Evolutionary conservation across 2,329 filamentous ascomycete genomes (phyloP).

Genomic region (Colletotrichum spaethianum): DNA sequence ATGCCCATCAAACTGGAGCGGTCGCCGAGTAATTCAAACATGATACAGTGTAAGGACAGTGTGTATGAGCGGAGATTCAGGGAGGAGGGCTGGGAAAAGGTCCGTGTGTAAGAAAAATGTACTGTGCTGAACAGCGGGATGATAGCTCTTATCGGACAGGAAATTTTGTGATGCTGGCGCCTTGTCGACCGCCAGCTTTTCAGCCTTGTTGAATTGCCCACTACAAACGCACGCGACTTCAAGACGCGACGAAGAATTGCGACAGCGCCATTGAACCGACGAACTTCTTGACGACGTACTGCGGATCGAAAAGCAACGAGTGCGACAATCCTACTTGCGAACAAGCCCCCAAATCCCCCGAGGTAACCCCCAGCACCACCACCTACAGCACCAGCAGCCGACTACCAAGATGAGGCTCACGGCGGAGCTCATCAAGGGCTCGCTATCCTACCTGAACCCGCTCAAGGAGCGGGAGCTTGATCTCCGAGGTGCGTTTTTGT

Average conservation of each 20-base stretch:
- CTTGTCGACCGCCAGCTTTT: slow-evolving; percentile 41
- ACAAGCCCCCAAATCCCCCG: not conserved
- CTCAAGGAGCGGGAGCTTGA: slow-evolving; percentile 99
- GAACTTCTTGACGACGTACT: not conserved
- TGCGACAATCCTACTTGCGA: not conserved
- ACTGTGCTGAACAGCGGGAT: slow-evolving; percentile 7
- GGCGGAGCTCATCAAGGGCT: slow-evolving; percentile 92
- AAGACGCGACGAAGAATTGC: slow-evolving; percentile 18
- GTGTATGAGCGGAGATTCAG: not conserved
- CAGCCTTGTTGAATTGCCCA: slow-evolving; percentile 34
- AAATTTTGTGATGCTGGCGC: slow-evolving; percentile 38
- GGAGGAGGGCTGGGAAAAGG: rapidly evolving
- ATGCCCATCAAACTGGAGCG: not conserved
- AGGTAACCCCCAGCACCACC: slow-evolving; percentile 35
- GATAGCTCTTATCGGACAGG: slow-evolving; percentile 35
- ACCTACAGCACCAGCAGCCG: slow-evolving; percentile 39
- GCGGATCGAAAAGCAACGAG: not conserved
- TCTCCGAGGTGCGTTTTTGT: slow-evolving; percentile 91
- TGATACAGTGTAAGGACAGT: slow-evolving; percentile 1
- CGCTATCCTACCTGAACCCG: slow-evolving; percentile 98
- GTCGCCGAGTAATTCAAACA: not conserved
- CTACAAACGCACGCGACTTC: slow-evolving; percentile 18
- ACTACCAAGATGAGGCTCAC: slow-evolving; percentile 86
- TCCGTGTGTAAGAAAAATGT: not conserved
- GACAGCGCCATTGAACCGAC: slow-evolving; percentile 2